Base-by-base conservation (phyloP, 768 basidiomycete species). In the Boletus insuetus region DNA sequence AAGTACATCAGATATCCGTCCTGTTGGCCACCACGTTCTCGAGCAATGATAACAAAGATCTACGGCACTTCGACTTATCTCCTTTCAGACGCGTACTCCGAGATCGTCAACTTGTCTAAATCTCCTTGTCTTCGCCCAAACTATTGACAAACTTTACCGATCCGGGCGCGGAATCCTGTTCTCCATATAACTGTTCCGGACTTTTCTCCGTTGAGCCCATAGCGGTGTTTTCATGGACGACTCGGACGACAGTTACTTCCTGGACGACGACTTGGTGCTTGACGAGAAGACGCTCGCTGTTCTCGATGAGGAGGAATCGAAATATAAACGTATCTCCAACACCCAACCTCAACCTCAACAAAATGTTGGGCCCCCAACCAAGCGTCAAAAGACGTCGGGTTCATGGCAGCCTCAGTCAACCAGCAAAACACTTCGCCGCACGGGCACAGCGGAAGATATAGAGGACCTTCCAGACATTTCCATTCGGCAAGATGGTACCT, bases 221-320 rank as follows among this genome's bases (percentile, higher is more conserved):
- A n/a, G 34, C n/a, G 31, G 49, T 22, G 29, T 46, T 56, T 57
- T 53, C 54, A 87, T 87, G 84, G 73, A 79, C 61, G 81, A 80
- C 71, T 83, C 80, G 31, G 89, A 89, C 69, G 88, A 88, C 68
- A 79, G 85, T 64, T 84, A 84, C 66, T 77, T 79, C 67, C 74
- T 77, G 60, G 86, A 86, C 66, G 86, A 86, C 66, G 85, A 85
- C 51, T 74, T 87, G 57, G 75, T 82, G 41, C 70, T 89, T 40
- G 86, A 89, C 64, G 85, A 82, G 49, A 74, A 79, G 56, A 77
- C 82, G 0, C 69, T 88, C 47, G 85, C 86, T 11, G 71, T 78
- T 29, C 76, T 89, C 19, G 86, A 88, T 59, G 74, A 77, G 51
- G 79, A 79, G 52, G 88, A 89, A 62, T 68, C 64, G 51, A 73